Percentiles rank a stretch among this genome's conserved stretches.
Evolutionary conservation across 2,329 filamentous ascomycete genomes (phyloP).

Genomic region (Neonectria punicea): DNA sequence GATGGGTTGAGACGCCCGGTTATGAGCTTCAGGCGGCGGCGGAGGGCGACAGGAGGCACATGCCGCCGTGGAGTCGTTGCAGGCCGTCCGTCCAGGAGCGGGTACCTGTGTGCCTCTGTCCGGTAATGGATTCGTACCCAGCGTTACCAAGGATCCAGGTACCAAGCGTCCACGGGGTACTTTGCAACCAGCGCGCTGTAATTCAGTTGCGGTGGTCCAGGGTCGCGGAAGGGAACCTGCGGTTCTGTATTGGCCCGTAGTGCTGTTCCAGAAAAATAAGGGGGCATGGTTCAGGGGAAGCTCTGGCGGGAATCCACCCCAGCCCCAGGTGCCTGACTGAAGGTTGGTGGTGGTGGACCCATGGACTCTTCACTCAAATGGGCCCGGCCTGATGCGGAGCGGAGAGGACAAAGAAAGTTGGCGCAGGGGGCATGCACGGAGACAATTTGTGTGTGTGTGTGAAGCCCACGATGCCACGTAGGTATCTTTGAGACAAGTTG

Average conservation of each 20-base stretch:
- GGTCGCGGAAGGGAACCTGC: constrained; percentile 27
- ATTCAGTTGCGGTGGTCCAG: constrained; percentile 30
- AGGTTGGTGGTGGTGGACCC: neutral
- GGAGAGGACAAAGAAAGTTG: constrained; percentile 12
- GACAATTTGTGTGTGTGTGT: constrained; percentile 14
- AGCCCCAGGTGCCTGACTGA: constrained; percentile 8
- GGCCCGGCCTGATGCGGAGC: constrained; percentile 18
- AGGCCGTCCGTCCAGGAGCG: constrained; percentile 12
- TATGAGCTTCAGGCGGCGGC: constrained; percentile 25
- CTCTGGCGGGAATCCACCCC: constrained; percentile 7
- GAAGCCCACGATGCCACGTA: constrained; percentile 23
- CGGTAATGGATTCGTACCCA: constrained; percentile 2
- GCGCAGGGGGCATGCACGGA: constrained; percentile 7
- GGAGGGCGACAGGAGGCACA: constrained; percentile 25
- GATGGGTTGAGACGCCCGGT: constrained; percentile 22
- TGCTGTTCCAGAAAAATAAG: constrained; percentile 43
- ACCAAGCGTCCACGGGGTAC: constrained; percentile 12
- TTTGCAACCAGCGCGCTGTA: constrained; percentile 13
- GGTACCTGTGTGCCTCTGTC: constrained; percentile 9
- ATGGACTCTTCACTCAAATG: constrained; percentile 7
- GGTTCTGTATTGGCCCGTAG: constrained; percentile 25
- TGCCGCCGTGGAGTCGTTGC: constrained; percentile 29
- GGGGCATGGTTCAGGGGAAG: constrained; percentile 19
- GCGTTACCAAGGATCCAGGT: constrained; percentile 16
- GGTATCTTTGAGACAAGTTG: constrained; percentile 5